Evolutionary conservation across 2,329 filamentous ascomycete genomes (phyloP).

Genomic region (Penicillium sp.): DNA sequence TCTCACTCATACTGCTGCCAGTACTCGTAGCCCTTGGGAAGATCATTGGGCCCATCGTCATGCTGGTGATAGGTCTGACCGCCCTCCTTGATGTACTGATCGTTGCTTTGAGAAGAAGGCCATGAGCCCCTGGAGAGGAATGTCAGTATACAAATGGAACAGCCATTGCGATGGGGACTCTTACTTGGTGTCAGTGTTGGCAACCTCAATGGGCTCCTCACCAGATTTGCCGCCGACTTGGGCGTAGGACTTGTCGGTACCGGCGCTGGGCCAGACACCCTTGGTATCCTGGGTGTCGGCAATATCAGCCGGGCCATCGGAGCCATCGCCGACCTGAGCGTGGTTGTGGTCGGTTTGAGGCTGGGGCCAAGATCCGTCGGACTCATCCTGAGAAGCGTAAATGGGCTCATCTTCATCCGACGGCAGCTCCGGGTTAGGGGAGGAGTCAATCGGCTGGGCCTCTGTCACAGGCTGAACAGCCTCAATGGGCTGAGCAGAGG

Average conservation of each 20-base stretch:
- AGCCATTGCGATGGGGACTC: neutral
- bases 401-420: conserved; percentile 7
- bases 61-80: conserved; percentile 7
- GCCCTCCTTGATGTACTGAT: conserved; percentile 9
- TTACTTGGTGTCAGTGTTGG: conserved; percentile 8
- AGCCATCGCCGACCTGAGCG: conserved; percentile 12
- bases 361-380: conserved; percentile 12
- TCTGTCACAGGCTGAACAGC: neutral
- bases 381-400: conserved; percentile 7
- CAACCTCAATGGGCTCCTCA: conserved; percentile 8
- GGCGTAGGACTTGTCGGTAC: conserved; percentile 11
- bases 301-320: conserved; percentile 4
- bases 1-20: conserved; percentile 13
- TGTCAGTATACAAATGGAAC: neutral
- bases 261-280: conserved; percentile 11
- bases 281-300: conserved; percentile 3
- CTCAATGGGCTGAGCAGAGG: neutral
- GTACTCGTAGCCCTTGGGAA: conserved; percentile 15
- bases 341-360: conserved; percentile 8
- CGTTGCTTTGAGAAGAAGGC: conserved; percentile 11
- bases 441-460: neutral
- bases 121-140: conserved; percentile 3
- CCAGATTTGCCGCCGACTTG: conserved; percentile 10
- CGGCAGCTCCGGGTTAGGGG: neutral
- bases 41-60: conserved; percentile 9